phyloP scores from a whole-genome alignment of 177 flowering plant species.

The Telopea speciosissima region DNA sequence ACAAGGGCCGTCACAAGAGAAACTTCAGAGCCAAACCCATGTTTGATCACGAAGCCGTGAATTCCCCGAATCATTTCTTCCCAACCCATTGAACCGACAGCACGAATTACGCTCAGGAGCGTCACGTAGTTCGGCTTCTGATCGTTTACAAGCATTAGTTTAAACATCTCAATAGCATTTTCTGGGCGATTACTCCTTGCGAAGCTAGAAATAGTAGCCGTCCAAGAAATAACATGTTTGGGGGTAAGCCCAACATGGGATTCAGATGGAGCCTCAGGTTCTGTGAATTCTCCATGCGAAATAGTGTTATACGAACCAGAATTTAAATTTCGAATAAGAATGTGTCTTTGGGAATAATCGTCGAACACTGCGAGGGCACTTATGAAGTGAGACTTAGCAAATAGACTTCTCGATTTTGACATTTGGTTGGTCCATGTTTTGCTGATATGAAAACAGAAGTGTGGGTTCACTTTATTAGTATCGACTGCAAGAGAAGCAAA shows the following conservation, averaged over 20 bases:
- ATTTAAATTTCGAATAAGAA: constrained; percentile 7
- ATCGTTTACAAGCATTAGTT: constrained; percentile 33
- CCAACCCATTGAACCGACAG: constrained; percentile 17
- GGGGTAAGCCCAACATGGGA: constrained; percentile 6
- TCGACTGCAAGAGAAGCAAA: background rate
- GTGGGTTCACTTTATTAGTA: background rate
- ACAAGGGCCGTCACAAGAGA: constrained; percentile 42
- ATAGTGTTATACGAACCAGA: constrained; percentile 2
- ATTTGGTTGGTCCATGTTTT: background rate
- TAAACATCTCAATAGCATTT: constrained; percentile 36
- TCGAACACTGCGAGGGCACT: constrained; percentile 23
- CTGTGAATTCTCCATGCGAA: constrained; percentile 4
- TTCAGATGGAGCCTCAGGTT: constrained; percentile 15
- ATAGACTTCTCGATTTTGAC: background rate
- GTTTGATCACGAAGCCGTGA: constrained; percentile 36
- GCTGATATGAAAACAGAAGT: background rate
- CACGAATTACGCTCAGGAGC: constrained; percentile 32
- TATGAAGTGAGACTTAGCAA: background rate
- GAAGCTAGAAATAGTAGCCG: constrained; percentile 35
- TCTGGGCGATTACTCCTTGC: constrained; percentile 23
- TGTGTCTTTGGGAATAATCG: constrained; percentile 17
- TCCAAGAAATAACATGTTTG: constrained; percentile 35
- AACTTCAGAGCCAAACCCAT: constrained; percentile 45
- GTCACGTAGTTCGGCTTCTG: constrained; percentile 43
- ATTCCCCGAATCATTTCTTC: constrained; percentile 18